Percentiles rank a stretch among this genome's conserved stretches.
Evolutionary conservation across 805 yeast species (phyloP).

Genomic region (Barnettozyma sucrosica): DNA sequence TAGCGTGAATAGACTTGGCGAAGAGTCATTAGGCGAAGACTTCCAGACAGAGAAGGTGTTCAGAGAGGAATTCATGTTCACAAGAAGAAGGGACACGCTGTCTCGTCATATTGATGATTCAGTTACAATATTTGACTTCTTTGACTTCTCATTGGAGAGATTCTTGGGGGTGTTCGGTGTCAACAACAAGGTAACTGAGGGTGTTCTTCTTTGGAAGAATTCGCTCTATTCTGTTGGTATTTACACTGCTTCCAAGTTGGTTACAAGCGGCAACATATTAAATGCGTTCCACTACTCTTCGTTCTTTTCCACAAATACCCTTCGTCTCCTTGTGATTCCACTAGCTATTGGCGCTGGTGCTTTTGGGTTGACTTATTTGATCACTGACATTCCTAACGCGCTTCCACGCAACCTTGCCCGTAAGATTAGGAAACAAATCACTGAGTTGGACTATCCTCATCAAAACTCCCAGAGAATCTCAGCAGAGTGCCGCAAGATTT

Average conservation of each 20-base stretch:
- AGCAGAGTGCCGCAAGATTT: conserved; percentile 74
- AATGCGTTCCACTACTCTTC: conserved; percentile 33
- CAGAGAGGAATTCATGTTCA: conserved; percentile 75
- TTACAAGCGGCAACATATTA: conserved; percentile 34
- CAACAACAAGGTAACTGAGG: conserved; percentile 24
- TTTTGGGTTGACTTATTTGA: conserved; percentile 53
- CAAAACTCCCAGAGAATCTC: conserved; percentile 72
- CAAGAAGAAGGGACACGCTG: conserved; percentile 59
- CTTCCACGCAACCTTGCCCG: conserved; percentile 77
- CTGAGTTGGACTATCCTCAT: conserved; percentile 70
- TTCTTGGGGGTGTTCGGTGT: conserved; percentile 32
- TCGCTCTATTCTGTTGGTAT: conserved; percentile 26
- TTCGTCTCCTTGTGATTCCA: conserved; percentile 51
- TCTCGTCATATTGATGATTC: conserved; percentile 52
- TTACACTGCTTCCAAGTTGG: conserved; percentile 25
- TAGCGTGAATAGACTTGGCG: conserved; percentile 57
- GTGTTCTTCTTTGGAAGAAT: conserved; percentile 26
- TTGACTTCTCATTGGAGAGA: conserved; percentile 69
- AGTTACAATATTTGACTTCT: conserved; percentile 64
- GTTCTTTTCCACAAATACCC: conserved; percentile 29
- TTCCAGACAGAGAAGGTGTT: conserved; percentile 52
- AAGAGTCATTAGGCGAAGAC: conserved; percentile 56
- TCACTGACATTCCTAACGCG: conserved; percentile 83
- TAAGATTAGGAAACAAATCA: conserved; percentile 59
- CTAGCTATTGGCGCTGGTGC: conserved; percentile 43